A percentile compares a stretch with the other conserved stretches of the same genome.
These are phyloP conservation scores for Xerocomus nothofagi DNA, from an alignment of 1,284 basidiomycete genomes.

Conservation along the genomic window DNA sequence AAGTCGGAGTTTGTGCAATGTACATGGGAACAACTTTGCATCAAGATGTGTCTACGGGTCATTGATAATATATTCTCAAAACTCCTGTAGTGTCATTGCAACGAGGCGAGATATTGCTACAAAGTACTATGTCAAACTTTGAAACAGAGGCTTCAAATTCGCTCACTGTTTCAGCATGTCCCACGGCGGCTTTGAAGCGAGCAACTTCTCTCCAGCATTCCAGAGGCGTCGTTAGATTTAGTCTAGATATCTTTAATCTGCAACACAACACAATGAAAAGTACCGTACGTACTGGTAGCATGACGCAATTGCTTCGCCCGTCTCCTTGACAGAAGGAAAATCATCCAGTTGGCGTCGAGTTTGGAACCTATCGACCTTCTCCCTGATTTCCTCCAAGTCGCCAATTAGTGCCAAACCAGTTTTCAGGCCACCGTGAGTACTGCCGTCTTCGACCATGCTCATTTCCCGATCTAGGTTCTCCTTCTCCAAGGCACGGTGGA, in stretches of 20 bases:
- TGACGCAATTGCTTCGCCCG: slow-evolving; percentile 58
- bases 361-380: slow-evolving; percentile 74
- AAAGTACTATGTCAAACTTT: slow-evolving; percentile 13
- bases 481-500: slow-evolving; percentile 71
- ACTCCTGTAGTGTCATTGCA: slow-evolving; percentile 22
- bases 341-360: slow-evolving; percentile 54
- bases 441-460: slow-evolving; percentile 33
- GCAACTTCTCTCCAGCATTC: slow-evolving; percentile 78
- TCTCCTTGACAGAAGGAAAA: slow-evolving; percentile 56
- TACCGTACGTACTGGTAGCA: slow-evolving; percentile 63
- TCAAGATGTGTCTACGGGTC: not conserved
- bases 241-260: slow-evolving; percentile 41
- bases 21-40: not conserved
- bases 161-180: slow-evolving; percentile 61
- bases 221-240: slow-evolving; percentile 57
- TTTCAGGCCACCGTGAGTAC: slow-evolving; percentile 47
- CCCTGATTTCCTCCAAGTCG: slow-evolving; percentile 70
- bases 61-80: not conserved
- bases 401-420: slow-evolving; percentile 63
- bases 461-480: slow-evolving; percentile 78
- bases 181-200: slow-evolving; percentile 72
- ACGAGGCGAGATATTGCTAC: slow-evolving; percentile 32
- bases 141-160: slow-evolving; percentile 3
- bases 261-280: not conserved
- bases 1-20: no score